Base-by-base conservation (phyloP, 202 grass and related monocot species). In the Digitaria exilis region DNA sequence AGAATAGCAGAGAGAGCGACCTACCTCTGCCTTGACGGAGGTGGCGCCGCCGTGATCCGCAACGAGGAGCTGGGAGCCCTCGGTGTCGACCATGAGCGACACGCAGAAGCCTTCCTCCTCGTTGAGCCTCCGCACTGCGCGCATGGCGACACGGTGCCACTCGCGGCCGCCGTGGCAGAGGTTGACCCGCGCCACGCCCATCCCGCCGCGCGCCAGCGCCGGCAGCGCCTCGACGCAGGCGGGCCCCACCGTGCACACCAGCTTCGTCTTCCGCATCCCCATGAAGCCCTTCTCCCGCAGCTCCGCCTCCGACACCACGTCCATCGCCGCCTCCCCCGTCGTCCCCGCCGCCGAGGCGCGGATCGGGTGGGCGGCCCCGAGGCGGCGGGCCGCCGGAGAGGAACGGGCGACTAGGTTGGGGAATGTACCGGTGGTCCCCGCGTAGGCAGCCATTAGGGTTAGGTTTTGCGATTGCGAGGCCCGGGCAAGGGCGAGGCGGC, bases 211-310 rank as follows among this genome's bases (percentile, higher is more conserved):
- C 35, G 89, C 92, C 18, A 94, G 89, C 77, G 71, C 79, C 73
- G 87, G 86, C 61, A 94, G 80, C 61, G 48, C 71, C 30, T 84
- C 84, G 16, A 88, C 41, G 84, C 92, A 94, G 16, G 89, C 77
- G 0, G 92, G 92, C 0, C 92, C 92, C 56, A 94, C 80, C 75
- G 88, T 94, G 86, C 92, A 94, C 2, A 94, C 80, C 35, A 94
- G 72, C 73, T 94, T 94, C 46, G 86, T 94, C 89, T 94, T 94
- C 26, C 89, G 78, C 80, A 94, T 73, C 39, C 88, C 88, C 92
- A 94, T 91, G 86, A 94, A 91, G 18, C 92, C 89, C 86, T 84
- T 94, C 72, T 88, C 80, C 73, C 69, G 71, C 39, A 94, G 80
- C 84, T 94, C 88, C 54, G 83, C 84, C 92, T 94, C 86, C 17